These are phyloP conservation scores for Malus sylvestris DNA, from an alignment of 306 rosid genomes.

Conservation along the genomic window DNA sequence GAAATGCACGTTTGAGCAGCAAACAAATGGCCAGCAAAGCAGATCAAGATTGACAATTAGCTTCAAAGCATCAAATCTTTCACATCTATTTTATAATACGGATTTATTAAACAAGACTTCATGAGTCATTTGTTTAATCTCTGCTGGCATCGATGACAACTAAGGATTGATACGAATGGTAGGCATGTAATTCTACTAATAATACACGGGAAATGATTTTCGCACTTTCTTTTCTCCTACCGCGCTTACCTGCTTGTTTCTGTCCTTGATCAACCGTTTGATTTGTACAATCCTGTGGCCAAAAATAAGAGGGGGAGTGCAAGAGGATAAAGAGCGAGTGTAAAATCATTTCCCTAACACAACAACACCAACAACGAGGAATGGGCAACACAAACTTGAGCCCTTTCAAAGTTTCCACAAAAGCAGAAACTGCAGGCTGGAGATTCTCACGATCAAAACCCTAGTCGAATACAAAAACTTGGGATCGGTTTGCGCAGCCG, in stretches of 20 bases:
- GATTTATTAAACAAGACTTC: neutral
- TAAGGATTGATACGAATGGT: neutral
- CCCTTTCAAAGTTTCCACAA: neutral
- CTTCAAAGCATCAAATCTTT: conserved; percentile 47
- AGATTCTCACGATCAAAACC: neutral
- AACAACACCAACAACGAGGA: neutral
- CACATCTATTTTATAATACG: conserved; percentile 10
- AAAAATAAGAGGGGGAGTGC: neutral
- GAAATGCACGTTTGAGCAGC: neutral
- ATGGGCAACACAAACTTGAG: neutral
- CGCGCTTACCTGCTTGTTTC: neutral
- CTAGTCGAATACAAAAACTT: neutral
- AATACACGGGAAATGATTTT: neutral
- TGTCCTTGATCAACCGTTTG: neutral
- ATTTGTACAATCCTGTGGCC: neutral
- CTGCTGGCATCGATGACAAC: conserved; percentile 14
- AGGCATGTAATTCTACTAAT: neutral
- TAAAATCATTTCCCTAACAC: neutral
- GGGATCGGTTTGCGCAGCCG: neutral
- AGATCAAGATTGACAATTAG: conserved; percentile 30
- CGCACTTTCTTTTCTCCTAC: neutral
- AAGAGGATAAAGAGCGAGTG: neutral
- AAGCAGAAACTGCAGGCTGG: neutral
- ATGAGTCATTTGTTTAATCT: neutral
- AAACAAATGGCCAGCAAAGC: conserved; percentile 26